Evolutionary conservation across 2,329 filamentous ascomycete species (phyloP).

Genomic region (Nemania serpens): DNA sequence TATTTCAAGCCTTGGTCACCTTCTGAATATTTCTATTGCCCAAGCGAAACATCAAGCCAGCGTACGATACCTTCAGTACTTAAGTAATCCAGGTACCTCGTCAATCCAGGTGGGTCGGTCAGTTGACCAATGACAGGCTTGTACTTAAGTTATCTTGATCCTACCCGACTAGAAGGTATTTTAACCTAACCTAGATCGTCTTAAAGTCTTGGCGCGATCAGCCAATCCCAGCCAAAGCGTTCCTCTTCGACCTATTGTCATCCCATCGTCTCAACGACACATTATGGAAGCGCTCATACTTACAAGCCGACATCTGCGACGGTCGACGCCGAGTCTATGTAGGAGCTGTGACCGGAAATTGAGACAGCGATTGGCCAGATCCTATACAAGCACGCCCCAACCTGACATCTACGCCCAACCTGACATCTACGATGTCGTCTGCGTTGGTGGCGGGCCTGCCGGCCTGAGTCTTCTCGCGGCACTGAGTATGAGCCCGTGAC

Average conservation of each 20-base stretch:
- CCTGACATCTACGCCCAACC: slow-evolving; percentile 77
- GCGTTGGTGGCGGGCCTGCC: slow-evolving; percentile 86
- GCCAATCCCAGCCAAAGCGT: no score
- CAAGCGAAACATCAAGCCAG: no score
- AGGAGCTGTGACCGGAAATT: slow-evolving; percentile 50
- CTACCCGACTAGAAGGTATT: no score
- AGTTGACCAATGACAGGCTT: no score
- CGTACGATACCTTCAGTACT: no score
- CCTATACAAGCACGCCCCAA: slow-evolving; percentile 49
- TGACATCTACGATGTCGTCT: slow-evolving; percentile 91
- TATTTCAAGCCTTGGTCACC: no score
- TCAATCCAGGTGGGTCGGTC: no score
- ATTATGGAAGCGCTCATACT: slow-evolving; percentile 36
- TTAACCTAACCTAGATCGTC: no score
- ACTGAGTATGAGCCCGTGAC: slow-evolving; percentile 60
- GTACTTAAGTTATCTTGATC: no score
- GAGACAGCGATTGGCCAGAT: slow-evolving; percentile 44
- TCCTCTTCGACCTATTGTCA: background rate
- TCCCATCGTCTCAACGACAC: background rate
- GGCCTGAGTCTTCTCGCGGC: slow-evolving; percentile 82
- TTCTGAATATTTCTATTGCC: no score
- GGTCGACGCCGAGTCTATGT: slow-evolving; percentile 45
- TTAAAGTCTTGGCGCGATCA: no score
- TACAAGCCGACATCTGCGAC: slow-evolving; percentile 30
- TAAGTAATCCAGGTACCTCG: no score